These are phyloP conservation scores for Anisodus tanguticus DNA, from an alignment of 257 asterid genomes.

Conservation along the genomic window DNA sequence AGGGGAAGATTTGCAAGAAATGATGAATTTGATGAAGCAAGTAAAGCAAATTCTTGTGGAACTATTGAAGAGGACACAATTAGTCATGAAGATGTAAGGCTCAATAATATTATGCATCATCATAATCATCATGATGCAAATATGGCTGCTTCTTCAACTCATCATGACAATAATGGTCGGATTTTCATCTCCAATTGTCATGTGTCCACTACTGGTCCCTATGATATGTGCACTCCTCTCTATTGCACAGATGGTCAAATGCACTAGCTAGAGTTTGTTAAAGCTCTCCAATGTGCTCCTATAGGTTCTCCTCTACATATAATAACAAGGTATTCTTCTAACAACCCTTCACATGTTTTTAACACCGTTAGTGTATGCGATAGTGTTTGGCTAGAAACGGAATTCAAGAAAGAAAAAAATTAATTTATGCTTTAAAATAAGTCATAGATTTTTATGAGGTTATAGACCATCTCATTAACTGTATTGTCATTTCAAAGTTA, in stretches of 20 bases:
- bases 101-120: not conserved
- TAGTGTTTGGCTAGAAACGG: not conserved
- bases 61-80: slow-evolving; percentile 67
- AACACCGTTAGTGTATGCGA: not conserved
- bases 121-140: not conserved
- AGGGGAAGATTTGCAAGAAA: slow-evolving; percentile 91
- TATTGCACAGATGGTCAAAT: slow-evolving; percentile 23
- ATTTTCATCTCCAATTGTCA: slow-evolving; percentile 28
- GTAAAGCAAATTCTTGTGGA: slow-evolving; percentile 49
- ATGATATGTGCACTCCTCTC: slow-evolving; percentile 20
- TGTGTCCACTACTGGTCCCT: slow-evolving; percentile 1
- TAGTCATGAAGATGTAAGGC: slow-evolving; percentile 56
- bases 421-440: not conserved
- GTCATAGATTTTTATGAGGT: not conserved
- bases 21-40: slow-evolving; percentile 60
- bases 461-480: not conserved
- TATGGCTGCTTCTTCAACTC: slow-evolving; percentile 12
- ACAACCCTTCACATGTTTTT: not conserved
- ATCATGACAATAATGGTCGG: slow-evolving; percentile 18
- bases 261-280: not conserved
- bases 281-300: not conserved
- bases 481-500: not conserved
- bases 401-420: not conserved
- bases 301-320: not conserved
- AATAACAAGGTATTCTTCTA: slow-evolving; percentile 16